These are phyloP conservation scores for Hymenoscyphus infarciens DNA, from an alignment of 2,329 filamentous ascomycete species.

Conservation along the genomic window DNA sequence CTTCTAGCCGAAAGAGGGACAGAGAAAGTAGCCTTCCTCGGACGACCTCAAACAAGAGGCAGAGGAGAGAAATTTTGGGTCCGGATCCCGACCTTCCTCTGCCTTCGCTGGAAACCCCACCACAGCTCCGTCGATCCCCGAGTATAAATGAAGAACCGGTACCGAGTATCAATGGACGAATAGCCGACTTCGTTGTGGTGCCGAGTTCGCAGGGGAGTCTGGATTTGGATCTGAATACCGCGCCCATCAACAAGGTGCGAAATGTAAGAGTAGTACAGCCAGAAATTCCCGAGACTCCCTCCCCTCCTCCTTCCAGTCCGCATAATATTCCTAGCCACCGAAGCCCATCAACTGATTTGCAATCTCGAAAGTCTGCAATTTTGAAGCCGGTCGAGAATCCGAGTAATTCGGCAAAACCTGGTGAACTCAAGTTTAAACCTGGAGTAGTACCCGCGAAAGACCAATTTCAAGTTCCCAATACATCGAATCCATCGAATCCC, in stretches of 20 bases:
- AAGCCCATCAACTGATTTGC: slow-evolving; percentile 22
- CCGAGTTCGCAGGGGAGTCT: slow-evolving; percentile 29
- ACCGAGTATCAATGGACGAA: slow-evolving; percentile 3
- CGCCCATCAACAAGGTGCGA: slow-evolving; percentile 11
- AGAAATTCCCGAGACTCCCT: slow-evolving; percentile 24
- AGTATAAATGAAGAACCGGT: background rate
- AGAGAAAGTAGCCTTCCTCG: slow-evolving; percentile 22
- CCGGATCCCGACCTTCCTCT: slow-evolving; percentile 31
- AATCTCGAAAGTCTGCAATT: slow-evolving; percentile 19
- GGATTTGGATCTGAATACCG: slow-evolving; percentile 16
- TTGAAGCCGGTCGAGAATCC: slow-evolving; percentile 8
- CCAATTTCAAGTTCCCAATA: slow-evolving; percentile 12
- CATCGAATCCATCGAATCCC: slow-evolving; percentile 10
- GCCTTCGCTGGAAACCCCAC: slow-evolving; percentile 29
- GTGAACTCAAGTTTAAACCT: slow-evolving; percentile 4
- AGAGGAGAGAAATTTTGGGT: slow-evolving; percentile 20
- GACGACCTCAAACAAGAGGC: slow-evolving; percentile 29
- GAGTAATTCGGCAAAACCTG: background rate
- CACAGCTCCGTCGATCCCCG: background rate
- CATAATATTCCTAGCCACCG: slow-evolving; percentile 8
- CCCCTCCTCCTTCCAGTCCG: slow-evolving; percentile 18
- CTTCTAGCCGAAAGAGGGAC: slow-evolving; percentile 25
- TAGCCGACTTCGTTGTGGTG: slow-evolving; percentile 19
- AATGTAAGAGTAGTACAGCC: slow-evolving; percentile 26
- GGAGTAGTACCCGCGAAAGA: slow-evolving; percentile 18